Conservation (phyloP, 1,139 yeast genomes). For the Blastobotrys capitulatus region DNA sequence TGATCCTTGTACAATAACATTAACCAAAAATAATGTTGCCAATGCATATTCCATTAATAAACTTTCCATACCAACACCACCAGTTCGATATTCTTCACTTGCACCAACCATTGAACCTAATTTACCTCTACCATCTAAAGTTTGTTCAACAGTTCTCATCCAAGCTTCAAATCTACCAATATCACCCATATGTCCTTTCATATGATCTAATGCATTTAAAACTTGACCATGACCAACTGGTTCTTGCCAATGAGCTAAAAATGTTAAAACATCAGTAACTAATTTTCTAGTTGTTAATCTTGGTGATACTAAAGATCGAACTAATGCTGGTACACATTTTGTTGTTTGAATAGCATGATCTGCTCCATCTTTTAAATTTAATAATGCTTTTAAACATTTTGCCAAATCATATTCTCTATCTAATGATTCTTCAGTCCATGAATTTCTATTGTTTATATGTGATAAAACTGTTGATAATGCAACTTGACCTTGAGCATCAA, state of each 20-base stretch:
- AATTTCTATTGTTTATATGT: conserved; percentile 36
- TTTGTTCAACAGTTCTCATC: conserved; percentile 65
- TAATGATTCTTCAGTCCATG: conserved; percentile 37
- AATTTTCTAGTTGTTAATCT: conserved; percentile 69
- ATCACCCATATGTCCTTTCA: conserved; percentile 58
- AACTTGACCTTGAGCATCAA: conserved; percentile 83
- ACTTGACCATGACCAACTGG: conserved; percentile 60
- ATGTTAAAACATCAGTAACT: conserved; percentile 71
- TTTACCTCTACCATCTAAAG: conserved; percentile 83
- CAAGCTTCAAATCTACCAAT: conserved; percentile 74
- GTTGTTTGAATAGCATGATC: conserved; percentile 47
- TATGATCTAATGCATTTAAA: conserved; percentile 55
- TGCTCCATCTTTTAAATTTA: conserved; percentile 53
- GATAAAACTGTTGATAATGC: conserved; percentile 61
- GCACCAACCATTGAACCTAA: conserved; percentile 92
- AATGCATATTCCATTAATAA: conserved; percentile 75
- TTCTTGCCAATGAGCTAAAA: conserved; percentile 46
- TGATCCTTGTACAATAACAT: conserved; percentile 64
- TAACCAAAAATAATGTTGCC: conserved; percentile 70
- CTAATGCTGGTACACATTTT: conserved; percentile 51
- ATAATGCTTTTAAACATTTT: conserved; percentile 57
- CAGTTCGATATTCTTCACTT: conserved; percentile 70
- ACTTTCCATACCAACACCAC: conserved; percentile 59
- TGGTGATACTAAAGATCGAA: conserved; percentile 55
- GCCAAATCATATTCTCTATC: conserved; percentile 57